Conservation (phyloP, 352 stramenopile genomes). For the Phytophthora uliginosa region DNA sequence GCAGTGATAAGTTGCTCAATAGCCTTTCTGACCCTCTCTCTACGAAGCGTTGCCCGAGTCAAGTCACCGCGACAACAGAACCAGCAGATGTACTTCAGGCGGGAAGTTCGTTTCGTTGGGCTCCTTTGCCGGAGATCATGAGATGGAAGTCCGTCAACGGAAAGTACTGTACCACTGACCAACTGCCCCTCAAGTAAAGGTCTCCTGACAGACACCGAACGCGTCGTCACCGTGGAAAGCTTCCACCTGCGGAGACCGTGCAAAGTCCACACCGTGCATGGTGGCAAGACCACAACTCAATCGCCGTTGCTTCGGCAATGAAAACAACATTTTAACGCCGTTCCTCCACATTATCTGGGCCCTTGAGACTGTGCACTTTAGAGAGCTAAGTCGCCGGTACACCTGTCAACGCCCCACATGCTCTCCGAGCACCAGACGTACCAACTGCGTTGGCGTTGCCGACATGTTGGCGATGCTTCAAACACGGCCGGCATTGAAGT, state of each 20-base stretch:
- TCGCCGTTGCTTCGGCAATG: neutral
- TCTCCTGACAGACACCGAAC: neutral
- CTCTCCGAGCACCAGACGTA: neutral
- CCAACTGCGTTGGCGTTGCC: constrained; percentile 1
- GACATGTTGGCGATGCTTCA: constrained; percentile 15
- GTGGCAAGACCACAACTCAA: neutral
- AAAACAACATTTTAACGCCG: neutral
- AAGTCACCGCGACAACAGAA: too few species aligned
- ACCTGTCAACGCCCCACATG: neutral
- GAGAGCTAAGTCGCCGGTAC: neutral
- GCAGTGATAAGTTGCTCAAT: too few species aligned
- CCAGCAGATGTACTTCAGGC: neutral
- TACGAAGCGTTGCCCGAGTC: too few species aligned
- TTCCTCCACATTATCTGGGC: neutral
- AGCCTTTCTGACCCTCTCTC: too few species aligned
- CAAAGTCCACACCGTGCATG: neutral
- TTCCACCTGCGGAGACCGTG: neutral
- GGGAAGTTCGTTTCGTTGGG: neutral
- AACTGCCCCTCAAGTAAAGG: neutral
- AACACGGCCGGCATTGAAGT: constrained; percentile 4
- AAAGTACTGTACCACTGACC: neutral
- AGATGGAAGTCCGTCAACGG: neutral
- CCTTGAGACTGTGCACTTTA: neutral
- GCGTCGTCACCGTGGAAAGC: neutral
- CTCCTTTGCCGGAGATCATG: neutral